These are phyloP conservation scores for Fomes fomentarius DNA, from an alignment of 1,284 basidiomycete species.

Conservation along the genomic window DNA sequence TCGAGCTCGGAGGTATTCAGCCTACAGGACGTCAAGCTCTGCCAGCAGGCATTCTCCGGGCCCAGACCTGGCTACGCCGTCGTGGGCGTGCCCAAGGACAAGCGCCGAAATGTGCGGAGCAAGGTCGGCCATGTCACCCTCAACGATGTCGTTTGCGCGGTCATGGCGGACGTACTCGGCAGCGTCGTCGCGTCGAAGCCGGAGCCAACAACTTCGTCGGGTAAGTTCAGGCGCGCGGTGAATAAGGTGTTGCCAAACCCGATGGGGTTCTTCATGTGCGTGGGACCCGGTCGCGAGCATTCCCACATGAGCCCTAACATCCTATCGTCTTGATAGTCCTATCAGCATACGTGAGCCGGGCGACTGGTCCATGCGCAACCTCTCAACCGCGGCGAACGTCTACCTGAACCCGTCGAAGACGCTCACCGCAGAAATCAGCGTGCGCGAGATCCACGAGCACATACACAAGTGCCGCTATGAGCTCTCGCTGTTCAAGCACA, in stretches of 20 bases:
- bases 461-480: constrained; percentile 32
- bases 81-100: constrained; percentile 22
- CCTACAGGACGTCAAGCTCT: constrained; percentile 32
- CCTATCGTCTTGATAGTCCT: constrained; percentile 17
- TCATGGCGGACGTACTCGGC: constrained; percentile 34
- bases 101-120: constrained; percentile 22
- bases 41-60: constrained; percentile 36
- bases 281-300: neutral
- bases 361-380: constrained; percentile 34
- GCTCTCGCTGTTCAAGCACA: constrained; percentile 34
- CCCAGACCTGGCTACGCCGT: constrained; percentile 27
- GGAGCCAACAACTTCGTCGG: constrained; percentile 13
- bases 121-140: constrained; percentile 32
- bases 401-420: constrained; percentile 26
- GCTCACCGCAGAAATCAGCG: constrained; percentile 9
- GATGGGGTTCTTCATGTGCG: constrained; percentile 32
- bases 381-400: constrained; percentile 30
- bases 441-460: constrained; percentile 26
- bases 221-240: constrained; percentile 14
- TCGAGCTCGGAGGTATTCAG: constrained; percentile 31
- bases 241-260: constrained; percentile 26
- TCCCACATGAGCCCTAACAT: no score
- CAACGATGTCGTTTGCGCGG: constrained; percentile 36
- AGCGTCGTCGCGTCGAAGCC: constrained; percentile 24
- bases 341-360: constrained; percentile 31